phyloP scores from a whole-genome alignment of 441 rosid genomes.

The Aquilaria agallochum region DNA sequence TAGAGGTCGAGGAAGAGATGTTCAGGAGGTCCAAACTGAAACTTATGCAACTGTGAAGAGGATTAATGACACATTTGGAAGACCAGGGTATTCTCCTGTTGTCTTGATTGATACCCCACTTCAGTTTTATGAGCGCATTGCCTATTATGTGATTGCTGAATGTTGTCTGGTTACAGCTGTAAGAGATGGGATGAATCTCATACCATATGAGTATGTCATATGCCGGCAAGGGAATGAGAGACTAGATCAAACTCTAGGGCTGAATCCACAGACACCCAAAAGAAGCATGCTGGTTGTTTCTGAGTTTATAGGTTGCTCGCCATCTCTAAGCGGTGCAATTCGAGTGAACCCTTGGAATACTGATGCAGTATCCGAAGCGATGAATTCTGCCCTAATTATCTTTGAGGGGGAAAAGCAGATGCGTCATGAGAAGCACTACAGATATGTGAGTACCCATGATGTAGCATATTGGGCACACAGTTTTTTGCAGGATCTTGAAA shows the following conservation, averaged over 20 bases:
- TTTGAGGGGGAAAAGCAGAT: slow-evolving; percentile 69
- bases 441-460: slow-evolving; percentile 83
- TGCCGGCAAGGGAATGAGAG: slow-evolving; percentile 76
- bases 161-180: slow-evolving; percentile 92
- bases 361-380: slow-evolving; percentile 81
- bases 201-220: slow-evolving; percentile 80
- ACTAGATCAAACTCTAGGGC: slow-evolving; percentile 46
- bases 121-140: slow-evolving; percentile 82
- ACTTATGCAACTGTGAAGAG: slow-evolving; percentile 58
- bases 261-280: slow-evolving; percentile 36
- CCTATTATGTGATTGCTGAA: slow-evolving; percentile 81
- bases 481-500: slow-evolving; percentile 85
- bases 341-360: slow-evolving; percentile 92
- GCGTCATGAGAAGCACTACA: slow-evolving; percentile 89
- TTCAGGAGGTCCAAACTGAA: slow-evolving; percentile 67
- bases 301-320: slow-evolving; percentile 90
- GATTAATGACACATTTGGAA: slow-evolving; percentile 69
- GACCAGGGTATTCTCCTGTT: slow-evolving; percentile 65
- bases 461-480: slow-evolving; percentile 92
- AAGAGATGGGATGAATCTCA: slow-evolving; percentile 91
- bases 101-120: slow-evolving; percentile 63
- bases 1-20: slow-evolving; percentile 82
- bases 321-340: slow-evolving; percentile 81
- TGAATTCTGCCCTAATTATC: slow-evolving; percentile 59
- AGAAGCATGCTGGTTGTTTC: slow-evolving; percentile 91